phyloP scores from a whole-genome alignment of 768 basidiomycete species.

The Auriscalpium vulgare region DNA sequence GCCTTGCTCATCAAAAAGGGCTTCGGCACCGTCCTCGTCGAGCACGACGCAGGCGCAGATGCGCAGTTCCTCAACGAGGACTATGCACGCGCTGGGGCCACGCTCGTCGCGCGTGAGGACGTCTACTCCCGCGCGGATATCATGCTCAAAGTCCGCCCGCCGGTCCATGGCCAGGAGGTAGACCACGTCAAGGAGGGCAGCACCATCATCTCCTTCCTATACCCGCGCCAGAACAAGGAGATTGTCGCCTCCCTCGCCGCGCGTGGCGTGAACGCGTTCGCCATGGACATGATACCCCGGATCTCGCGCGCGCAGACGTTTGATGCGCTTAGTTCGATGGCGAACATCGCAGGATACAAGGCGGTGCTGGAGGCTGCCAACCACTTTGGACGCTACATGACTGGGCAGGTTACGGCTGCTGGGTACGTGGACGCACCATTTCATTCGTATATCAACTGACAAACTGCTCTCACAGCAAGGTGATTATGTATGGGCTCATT shows the following conservation, averaged over 20 bases:
- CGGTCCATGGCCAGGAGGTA: constrained; percentile 54
- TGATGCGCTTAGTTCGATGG: constrained; percentile 88
- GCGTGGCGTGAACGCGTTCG: constrained; percentile 65
- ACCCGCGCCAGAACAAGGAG: constrained; percentile 73
- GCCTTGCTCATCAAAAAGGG: constrained; percentile 76
- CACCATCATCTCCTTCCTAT: constrained; percentile 77
- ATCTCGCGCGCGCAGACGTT: constrained; percentile 88
- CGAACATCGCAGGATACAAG: constrained; percentile 92
- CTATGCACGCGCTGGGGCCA: constrained; percentile 72
- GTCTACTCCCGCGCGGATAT: constrained; percentile 67
- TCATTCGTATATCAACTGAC: constrained; percentile 1
- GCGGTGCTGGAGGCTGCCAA: constrained; percentile 87
- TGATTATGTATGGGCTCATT: constrained; percentile 8
- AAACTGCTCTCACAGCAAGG: constrained; percentile 31
- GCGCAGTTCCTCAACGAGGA: constrained; percentile 80
- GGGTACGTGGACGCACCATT: constrained; percentile 43
- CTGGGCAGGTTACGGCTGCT: constrained; percentile 87
- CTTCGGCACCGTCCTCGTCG: constrained; percentile 64
- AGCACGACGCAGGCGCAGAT: constrained; percentile 58
- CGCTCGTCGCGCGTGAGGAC: constrained; percentile 63
- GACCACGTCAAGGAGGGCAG: constrained; percentile 60
- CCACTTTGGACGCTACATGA: constrained; percentile 82
- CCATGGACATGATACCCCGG: constrained; percentile 90
- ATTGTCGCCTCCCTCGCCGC: constrained; percentile 64
- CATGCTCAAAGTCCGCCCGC: constrained; percentile 80